Percentiles rank a stretch among this genome's conserved stretches.
phyloP scores from a whole-genome alignment of 2,329 filamentous ascomycete species.

The Colletotrichum abscissum region DNA sequence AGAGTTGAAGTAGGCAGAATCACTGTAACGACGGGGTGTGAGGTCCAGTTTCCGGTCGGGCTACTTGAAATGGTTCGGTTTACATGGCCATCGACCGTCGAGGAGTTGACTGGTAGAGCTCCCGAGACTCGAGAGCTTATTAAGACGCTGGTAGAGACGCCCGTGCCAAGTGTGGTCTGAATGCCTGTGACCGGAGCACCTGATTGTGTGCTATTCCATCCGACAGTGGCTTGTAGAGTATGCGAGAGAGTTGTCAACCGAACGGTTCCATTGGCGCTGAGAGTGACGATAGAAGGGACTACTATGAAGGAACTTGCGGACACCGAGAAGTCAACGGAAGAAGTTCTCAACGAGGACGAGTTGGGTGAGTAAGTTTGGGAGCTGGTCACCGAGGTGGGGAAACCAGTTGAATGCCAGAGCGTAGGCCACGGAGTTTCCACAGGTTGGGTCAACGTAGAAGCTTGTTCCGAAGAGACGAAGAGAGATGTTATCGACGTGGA shows the following conservation, averaged over 20 bases:
- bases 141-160: not conserved
- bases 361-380: not conserved
- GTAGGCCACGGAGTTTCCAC: constrained; percentile 20
- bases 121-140: not conserved
- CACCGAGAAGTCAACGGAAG: not conserved
- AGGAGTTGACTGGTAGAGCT: not conserved
- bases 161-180: not conserved
- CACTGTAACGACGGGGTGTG: not conserved
- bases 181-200: not conserved
- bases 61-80: not conserved
- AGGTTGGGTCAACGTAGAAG: constrained; percentile 13
- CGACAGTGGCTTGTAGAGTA: not conserved
- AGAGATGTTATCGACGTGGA: not conserved
- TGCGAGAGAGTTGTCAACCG: not conserved
- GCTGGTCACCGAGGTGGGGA: not conserved
- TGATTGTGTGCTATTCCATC: not conserved
- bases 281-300: not conserved
- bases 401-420: constrained; percentile 6
- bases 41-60: not conserved
- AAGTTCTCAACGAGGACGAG: not conserved
- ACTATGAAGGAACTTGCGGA: not conserved
- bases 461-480: not conserved
- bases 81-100: not conserved
- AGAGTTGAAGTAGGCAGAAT: not conserved
- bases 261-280: not conserved